phyloP scores from a whole-genome alignment of 1,284 basidiomycete genomes.

The Gomphus sp. region DNA sequence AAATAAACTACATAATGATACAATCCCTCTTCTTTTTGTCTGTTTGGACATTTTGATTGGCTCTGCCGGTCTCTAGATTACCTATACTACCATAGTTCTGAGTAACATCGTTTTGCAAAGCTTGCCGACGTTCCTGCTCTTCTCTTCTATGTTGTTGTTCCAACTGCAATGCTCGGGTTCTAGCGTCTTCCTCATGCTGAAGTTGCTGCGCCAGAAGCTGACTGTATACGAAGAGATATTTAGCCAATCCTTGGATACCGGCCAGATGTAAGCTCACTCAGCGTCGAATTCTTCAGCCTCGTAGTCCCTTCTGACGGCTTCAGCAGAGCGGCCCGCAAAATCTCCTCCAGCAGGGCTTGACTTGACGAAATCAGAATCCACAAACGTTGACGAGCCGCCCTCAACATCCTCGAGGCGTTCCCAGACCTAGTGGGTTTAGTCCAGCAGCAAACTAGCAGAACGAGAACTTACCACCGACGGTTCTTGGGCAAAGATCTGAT shows the following conservation, averaged over 20 bases:
- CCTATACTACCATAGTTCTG: conserved; percentile 4
- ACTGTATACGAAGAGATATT: conserved; percentile 24
- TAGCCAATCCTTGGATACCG: neutral
- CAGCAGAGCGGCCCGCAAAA: conserved; percentile 64
- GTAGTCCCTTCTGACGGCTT: conserved; percentile 34
- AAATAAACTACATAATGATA: conserved; percentile 45
- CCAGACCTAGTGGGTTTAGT: conserved; percentile 43
- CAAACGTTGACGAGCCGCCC: conserved; percentile 65
- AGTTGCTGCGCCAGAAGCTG: conserved; percentile 57
- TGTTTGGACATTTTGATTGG: neutral
- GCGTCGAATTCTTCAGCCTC: conserved; percentile 12
- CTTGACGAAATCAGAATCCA: conserved; percentile 57
- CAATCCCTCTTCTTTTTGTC: conserved; percentile 47
- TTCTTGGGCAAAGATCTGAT: conserved; percentile 71
- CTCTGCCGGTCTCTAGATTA: conserved; percentile 4
- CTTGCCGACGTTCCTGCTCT: conserved; percentile 15
- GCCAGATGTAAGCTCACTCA: conserved; percentile 12
- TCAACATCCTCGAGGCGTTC: conserved; percentile 85
- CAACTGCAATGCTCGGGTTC: conserved; percentile 31
- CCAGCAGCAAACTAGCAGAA: neutral
- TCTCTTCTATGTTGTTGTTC: conserved; percentile 23
- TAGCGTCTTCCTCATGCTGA: conserved; percentile 64
- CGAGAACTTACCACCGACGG: conserved; percentile 41
- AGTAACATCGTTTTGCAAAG: conserved; percentile 13
- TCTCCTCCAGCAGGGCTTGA: conserved; percentile 69